Conservation (phyloP, 306 rosid species). For the Trichosanthes truncata region DNA sequence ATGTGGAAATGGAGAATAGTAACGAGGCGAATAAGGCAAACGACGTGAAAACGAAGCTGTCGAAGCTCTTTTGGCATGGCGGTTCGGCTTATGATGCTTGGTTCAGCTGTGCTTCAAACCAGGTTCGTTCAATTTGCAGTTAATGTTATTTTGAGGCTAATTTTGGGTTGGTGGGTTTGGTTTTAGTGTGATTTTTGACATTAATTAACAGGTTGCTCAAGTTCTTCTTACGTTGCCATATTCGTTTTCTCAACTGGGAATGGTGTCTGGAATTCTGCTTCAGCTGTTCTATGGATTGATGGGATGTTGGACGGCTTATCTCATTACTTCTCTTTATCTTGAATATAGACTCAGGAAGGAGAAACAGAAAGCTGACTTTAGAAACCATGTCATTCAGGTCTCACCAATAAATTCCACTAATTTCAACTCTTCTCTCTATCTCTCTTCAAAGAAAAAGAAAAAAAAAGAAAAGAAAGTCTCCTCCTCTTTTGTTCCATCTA, state of each 20-base stretch:
- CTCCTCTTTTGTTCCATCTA: too few relatives aligned
- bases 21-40: constrained; percentile 47
- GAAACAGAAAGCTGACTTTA: constrained; percentile 75
- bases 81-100: constrained; percentile 97
- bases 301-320: constrained; percentile 98
- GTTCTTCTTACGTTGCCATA: constrained; percentile 92
- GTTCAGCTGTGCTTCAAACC: constrained; percentile 98
- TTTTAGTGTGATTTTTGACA: too few relatives aligned
- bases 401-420: background rate
- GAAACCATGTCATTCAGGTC: constrained; percentile 94
- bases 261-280: constrained; percentile 78
- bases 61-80: constrained; percentile 85
- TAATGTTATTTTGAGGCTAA: background rate
- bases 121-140: too few relatives aligned
- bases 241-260: constrained; percentile 90
- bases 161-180: background rate
- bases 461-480: too few relatives aligned
- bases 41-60: constrained; percentile 42
- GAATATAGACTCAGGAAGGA: constrained; percentile 92
- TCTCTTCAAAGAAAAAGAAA: too few relatives aligned
- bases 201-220: constrained; percentile 65
- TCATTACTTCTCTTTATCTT: constrained; percentile 74
- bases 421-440: too few relatives aligned
- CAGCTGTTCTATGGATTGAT: constrained; percentile 75
- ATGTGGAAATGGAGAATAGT: constrained; percentile 72